These are phyloP conservation scores for Globisporangium splendens DNA, from an alignment of 352 stramenopile genomes.

Conservation along the genomic window DNA sequence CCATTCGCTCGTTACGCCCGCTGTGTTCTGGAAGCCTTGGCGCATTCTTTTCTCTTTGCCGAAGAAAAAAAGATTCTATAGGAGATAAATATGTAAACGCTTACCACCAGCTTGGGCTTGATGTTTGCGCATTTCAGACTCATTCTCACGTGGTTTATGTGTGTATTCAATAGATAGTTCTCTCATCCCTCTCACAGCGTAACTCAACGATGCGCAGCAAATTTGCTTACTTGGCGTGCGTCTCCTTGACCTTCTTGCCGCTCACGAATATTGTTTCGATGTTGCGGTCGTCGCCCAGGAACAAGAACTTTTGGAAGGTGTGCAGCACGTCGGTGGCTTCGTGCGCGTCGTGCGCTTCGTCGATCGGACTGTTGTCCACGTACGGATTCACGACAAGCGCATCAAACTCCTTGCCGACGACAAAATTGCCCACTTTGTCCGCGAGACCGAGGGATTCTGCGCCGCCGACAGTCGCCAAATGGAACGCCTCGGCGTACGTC, in stretches of 20 bases:
- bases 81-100: conserved; percentile 41
- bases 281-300: conserved; percentile 89
- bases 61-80: conserved; percentile 10
- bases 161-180: conserved; percentile 15
- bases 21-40: too few species aligned
- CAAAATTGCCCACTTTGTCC: conserved; percentile 87
- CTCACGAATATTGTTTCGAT: conserved; percentile 84
- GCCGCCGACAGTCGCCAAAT: conserved; percentile 87
- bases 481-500: conserved; percentile 84
- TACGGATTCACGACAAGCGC: conserved; percentile 83
- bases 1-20: too few species aligned
- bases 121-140: not conserved
- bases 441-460: conserved; percentile 75
- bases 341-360: conserved; percentile 38
- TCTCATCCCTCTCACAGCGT: not conserved
- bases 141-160: not conserved
- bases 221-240: not conserved
- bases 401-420: conserved; percentile 88
- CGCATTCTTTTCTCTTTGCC: not conserved
- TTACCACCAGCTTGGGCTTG: conserved; percentile 4
- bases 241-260: conserved; percentile 49
- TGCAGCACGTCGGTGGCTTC: conserved; percentile 53
- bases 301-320: conserved; percentile 91
- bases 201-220: too few species aligned
- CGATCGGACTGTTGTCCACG: conserved; percentile 56